phyloP scores from a whole-genome alignment of 139 green algal species.

The Zygnema circumcarinatum region DNA sequence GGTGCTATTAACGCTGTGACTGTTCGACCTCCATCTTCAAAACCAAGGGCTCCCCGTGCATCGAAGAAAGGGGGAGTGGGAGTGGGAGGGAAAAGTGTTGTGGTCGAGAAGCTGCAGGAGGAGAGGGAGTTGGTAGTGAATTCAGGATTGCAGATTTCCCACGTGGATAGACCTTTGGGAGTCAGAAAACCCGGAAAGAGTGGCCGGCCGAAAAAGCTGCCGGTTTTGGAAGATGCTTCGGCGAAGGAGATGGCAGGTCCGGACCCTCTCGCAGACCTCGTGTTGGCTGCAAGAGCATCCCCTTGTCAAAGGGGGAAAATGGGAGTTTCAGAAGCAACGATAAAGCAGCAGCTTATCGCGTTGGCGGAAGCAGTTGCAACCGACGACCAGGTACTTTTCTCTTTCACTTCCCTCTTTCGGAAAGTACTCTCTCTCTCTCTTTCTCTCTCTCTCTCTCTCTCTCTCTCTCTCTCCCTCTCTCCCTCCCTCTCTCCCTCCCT shows the following conservation, averaged over 20 bases:
- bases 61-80: neutral
- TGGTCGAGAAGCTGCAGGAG: neutral
- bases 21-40: neutral
- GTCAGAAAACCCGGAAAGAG: neutral
- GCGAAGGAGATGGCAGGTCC: neutral
- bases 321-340: neutral
- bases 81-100: no score
- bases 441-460: no score
- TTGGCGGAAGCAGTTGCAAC: slow-evolving; percentile 16
- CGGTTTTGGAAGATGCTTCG: neutral
- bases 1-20: neutral
- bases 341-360: neutral
- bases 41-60: neutral
- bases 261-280: neutral
- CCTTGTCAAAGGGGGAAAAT: neutral
- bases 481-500: no score
- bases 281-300: neutral
- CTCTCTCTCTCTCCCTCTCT: no score
- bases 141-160: neutral
- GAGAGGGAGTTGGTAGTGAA: neutral
- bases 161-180: neutral
- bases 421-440: no score
- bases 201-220: neutral
- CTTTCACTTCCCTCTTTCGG: no score
- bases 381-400: slow-evolving; percentile 11